Percentiles rank a stretch among this genome's conserved stretches.
These are phyloP conservation scores for Triglochin maritima DNA, from an alignment of 106 monocot genomes.

Conservation along the genomic window DNA sequence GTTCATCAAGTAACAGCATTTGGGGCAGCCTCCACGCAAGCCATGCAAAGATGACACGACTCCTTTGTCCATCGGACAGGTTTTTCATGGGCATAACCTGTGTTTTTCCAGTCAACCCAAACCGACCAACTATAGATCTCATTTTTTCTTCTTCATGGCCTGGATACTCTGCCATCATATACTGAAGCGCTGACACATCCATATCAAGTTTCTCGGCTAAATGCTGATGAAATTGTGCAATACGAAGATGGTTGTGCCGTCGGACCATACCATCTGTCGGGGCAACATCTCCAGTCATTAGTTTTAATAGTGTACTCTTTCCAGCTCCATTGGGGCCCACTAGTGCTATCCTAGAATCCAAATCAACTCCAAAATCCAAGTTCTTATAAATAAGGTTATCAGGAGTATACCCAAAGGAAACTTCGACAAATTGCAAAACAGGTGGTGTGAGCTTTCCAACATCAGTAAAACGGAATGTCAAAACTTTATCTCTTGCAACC, in stretches of 20 bases:
- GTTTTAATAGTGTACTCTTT: conserved; percentile 88
- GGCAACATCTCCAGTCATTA: conserved; percentile 78
- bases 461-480: conserved; percentile 80
- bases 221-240: conserved; percentile 96
- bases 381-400: conserved; percentile 76
- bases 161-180: conserved; percentile 86
- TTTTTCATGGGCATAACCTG: conserved; percentile 91
- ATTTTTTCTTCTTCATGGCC: conserved; percentile 92
- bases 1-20: conserved; percentile 72
- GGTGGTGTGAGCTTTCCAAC: conserved; percentile 92
- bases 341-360: conserved; percentile 75
- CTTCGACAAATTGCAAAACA: conserved; percentile 77
- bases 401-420: conserved; percentile 74
- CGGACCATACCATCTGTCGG: conserved; percentile 94
- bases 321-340: conserved; percentile 94
- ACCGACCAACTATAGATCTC: conserved; percentile 68
- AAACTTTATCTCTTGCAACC: conserved; percentile 56
- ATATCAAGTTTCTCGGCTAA: conserved; percentile 85
- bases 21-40: conserved; percentile 78
- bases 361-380: conserved; percentile 82
- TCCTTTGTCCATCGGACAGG: conserved; percentile 75
- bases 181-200: conserved; percentile 74
- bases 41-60: conserved; percentile 80
- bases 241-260: conserved; percentile 87
- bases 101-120: conserved; percentile 72